Percentiles rank a stretch among this genome's conserved stretches.
Evolutionary conservation across 129 eudicot species (phyloP).

Genomic region (sunflower (Helianthus annuus)): HanXRQr2.0-SUNRISE NC_035437.2:45218730-45219229

Average conservation of each 20-base stretch:
- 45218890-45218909: conserved; percentile 26
- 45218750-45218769: not conserved
- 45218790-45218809: no score
- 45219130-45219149: conserved; percentile 47
- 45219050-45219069: conserved; percentile 51
- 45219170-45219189: conserved; percentile 39
- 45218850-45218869: conserved; percentile 82
- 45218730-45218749: conserved; percentile 67
- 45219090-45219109: conserved; percentile 63
- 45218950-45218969: conserved; percentile 44
- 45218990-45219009: conserved; percentile 63
- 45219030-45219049: conserved; percentile 72
- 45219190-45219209: conserved; percentile 53
- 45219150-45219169: conserved; percentile 59
- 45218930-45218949: conserved; percentile 20
- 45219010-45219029: conserved; percentile 74
- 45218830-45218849: conserved; percentile 66
- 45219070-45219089: conserved; percentile 56
- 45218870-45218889: conserved; percentile 58
- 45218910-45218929: conserved; percentile 40
- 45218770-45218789: no score
- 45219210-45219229: conserved; percentile 65
- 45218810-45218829: conserved; percentile 74
- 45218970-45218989: conserved; percentile 72
- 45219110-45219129: conserved; percentile 75